Evolutionary conservation across 345 rosid genomes (phyloP).

Genomic region (Firmiana major): DNA sequence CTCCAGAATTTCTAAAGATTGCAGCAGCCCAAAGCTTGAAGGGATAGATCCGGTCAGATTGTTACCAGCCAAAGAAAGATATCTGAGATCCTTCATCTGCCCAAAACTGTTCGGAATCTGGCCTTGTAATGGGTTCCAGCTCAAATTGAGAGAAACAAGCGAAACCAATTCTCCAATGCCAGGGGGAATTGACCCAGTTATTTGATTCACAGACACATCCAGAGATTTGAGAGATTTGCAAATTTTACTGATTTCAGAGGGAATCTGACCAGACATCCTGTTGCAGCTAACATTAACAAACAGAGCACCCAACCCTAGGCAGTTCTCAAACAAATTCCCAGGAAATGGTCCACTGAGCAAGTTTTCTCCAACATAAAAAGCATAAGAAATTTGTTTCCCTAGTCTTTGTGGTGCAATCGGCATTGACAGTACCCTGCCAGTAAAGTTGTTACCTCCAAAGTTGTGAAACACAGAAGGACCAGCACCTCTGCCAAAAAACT

Average conservation of each 20-base stretch:
- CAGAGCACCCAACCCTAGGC: slow-evolving; percentile 34
- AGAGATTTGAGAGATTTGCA: slow-evolving; percentile 50
- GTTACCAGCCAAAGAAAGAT: slow-evolving; percentile 56
- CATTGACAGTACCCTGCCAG: slow-evolving; percentile 49
- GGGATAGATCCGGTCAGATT: slow-evolving; percentile 51
- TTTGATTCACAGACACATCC: slow-evolving; percentile 51
- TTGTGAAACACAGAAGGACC: slow-evolving; percentile 52
- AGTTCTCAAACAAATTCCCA: slow-evolving; percentile 37
- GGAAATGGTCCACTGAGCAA: slow-evolving; percentile 51
- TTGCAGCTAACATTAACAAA: slow-evolving; percentile 56
- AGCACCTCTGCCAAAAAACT: slow-evolving; percentile 33
- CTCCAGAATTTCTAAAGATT: slow-evolving; percentile 44
- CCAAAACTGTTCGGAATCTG: slow-evolving; percentile 42
- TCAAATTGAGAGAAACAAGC: slow-evolving; percentile 46
- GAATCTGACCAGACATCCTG: slow-evolving; percentile 44
- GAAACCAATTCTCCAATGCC: slow-evolving; percentile 38
- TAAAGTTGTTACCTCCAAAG: slow-evolving; percentile 70
- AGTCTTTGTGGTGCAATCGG: slow-evolving; percentile 57
- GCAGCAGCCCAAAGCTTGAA: slow-evolving; percentile 37
- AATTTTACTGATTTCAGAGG: slow-evolving; percentile 31
- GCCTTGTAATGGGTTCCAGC: slow-evolving; percentile 46
- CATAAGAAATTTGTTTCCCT: slow-evolving; percentile 49
- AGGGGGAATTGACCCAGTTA: slow-evolving; percentile 42
- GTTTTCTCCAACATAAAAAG: slow-evolving; percentile 54
- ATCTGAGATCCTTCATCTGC: slow-evolving; percentile 33